Evolutionary conservation across 306 rosid genomes (phyloP).

Genomic region (Astragalus membranaceus): DNA sequence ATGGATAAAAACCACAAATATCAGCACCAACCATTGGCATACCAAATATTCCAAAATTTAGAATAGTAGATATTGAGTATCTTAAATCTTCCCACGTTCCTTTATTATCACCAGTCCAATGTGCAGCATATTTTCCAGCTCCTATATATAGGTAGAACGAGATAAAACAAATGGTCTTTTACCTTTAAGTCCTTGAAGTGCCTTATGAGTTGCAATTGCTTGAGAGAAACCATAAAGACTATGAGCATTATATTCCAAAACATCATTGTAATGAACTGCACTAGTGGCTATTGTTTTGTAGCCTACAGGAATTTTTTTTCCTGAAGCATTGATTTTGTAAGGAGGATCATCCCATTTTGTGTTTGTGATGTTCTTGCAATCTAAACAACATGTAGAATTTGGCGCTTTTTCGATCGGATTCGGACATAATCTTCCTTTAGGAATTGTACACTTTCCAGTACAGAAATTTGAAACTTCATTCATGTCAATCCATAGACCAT

Average conservation of each 20-base stretch:
- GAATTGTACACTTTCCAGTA: slow-evolving; percentile 74
- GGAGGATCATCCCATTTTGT: slow-evolving; percentile 93
- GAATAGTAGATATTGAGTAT: slow-evolving; percentile 77
- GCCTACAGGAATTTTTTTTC: slow-evolving; percentile 58
- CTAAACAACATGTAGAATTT: slow-evolving; percentile 73
- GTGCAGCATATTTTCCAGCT: slow-evolving; percentile 85
- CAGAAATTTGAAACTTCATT: slow-evolving; percentile 85
- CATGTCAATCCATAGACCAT: slow-evolving; percentile 99
- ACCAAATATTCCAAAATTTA: slow-evolving; percentile 91
- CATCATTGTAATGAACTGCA: slow-evolving; percentile 80
- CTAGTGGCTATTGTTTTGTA: slow-evolving; percentile 89
- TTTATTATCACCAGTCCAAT: slow-evolving; percentile 92
- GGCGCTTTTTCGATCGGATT: slow-evolving; percentile 51
- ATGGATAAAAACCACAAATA: slow-evolving; percentile 87
- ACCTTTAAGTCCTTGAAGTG: slow-evolving; percentile 67
- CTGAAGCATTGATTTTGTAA: slow-evolving; percentile 85
- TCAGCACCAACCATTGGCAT: slow-evolving; percentile 96
- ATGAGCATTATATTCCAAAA: slow-evolving; percentile 88
- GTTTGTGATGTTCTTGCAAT: slow-evolving; percentile 74
- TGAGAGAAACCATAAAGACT: slow-evolving; percentile 81
- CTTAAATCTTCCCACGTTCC: slow-evolving; percentile 78
- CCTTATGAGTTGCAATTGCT: slow-evolving; percentile 78
- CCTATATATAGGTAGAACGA: slow-evolving; percentile 90
- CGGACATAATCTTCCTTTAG: slow-evolving; percentile 47
- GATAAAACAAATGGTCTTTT: slow-evolving; percentile 76